These are phyloP conservation scores for Talaromyces adpressus DNA, from an alignment of 495 filamentous ascomycete species.

Conservation along the genomic window DNA sequence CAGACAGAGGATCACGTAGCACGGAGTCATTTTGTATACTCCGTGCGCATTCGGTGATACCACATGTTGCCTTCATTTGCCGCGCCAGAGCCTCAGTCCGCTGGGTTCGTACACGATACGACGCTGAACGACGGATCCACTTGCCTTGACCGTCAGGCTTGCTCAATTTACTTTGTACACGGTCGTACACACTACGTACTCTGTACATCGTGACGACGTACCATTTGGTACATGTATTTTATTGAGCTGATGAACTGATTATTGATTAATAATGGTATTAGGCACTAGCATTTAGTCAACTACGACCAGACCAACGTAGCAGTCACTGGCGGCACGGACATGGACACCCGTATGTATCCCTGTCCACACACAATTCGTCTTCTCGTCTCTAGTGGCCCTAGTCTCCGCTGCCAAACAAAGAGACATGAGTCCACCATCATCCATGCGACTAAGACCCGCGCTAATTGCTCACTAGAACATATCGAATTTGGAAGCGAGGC, in stretches of 20 bases:
- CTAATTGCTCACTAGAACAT: slow-evolving; percentile 6
- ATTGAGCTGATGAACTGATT: neutral
- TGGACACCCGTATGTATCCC: neutral
- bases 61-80: slow-evolving; percentile 1
- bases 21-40: neutral
- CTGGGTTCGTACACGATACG: neutral
- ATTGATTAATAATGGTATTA: neutral
- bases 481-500: slow-evolving; percentile 4
- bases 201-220: neutral
- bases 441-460: slow-evolving; percentile 4
- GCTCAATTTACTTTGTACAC: neutral
- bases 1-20: neutral
- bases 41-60: neutral
- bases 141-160: neutral
- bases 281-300: neutral
- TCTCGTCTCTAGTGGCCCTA: neutral
- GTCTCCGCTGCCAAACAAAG: slow-evolving; percentile 11
- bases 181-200: neutral
- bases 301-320: neutral
- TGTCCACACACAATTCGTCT: slow-evolving; percentile 1
- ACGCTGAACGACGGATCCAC: neutral
- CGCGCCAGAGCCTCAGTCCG: neutral
- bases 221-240: too few relatives aligned
- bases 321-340: neutral
- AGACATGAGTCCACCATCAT: slow-evolving; percentile 1